A percentile compares a stretch with the other conserved stretches of the same genome.
Conservation (phyloP, 768 basidiomycete genomes). For the Lentinula sp. region DNA sequence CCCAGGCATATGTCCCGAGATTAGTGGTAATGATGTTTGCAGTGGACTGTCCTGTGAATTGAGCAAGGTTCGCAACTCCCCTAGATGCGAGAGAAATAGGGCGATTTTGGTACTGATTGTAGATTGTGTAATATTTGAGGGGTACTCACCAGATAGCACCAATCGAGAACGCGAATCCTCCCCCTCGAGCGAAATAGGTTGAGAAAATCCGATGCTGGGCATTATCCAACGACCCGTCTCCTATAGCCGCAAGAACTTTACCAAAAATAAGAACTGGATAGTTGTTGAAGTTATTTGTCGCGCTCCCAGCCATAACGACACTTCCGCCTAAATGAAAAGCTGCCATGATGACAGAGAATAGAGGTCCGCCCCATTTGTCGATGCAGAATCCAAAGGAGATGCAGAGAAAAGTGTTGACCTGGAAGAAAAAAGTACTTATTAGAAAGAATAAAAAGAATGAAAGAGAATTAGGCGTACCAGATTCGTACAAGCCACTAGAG, state of each 20-base stretch:
- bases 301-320: conserved; percentile 29
- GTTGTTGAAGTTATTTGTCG: conserved; percentile 31
- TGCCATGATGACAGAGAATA: conserved; percentile 29
- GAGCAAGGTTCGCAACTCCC: conserved; percentile 33
- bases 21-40: conserved; percentile 33
- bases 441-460: not conserved
- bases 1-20: conserved; percentile 32
- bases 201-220: conserved; percentile 38
- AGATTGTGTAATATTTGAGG: not conserved
- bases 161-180: conserved; percentile 32
- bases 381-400: conserved; percentile 32
- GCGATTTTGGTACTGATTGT: not conserved
- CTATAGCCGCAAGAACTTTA: conserved; percentile 20
- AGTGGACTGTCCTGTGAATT: conserved; percentile 33
- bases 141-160: conserved; percentile 27
- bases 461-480: conserved; percentile 16
- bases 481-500: conserved; percentile 31
- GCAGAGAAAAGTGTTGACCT: conserved; percentile 38
- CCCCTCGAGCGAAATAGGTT: conserved; percentile 36
- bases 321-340: conserved; percentile 29
- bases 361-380: conserved; percentile 33
- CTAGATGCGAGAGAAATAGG: conserved; percentile 10
- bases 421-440: not conserved
- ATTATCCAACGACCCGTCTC: conserved; percentile 34
- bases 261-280: conserved; percentile 32